Evolutionary conservation across 805 yeast genomes (phyloP).

Genomic region (Barnettozyma vustinii): DNA sequence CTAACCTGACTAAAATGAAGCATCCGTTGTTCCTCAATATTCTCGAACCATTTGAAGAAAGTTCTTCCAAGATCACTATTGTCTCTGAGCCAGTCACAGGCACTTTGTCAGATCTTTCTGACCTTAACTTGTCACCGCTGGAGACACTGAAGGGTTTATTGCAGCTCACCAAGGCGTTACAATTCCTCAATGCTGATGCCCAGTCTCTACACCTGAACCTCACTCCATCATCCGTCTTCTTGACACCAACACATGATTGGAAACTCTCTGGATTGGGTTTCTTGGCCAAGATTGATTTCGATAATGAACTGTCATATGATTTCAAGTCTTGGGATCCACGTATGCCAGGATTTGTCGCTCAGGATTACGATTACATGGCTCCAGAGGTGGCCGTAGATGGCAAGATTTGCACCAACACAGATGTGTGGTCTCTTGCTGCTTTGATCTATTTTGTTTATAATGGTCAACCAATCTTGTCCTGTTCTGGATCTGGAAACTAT

Average conservation of each 20-base stretch:
- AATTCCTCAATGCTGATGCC: slow-evolving; percentile 76
- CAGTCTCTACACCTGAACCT: slow-evolving; percentile 71
- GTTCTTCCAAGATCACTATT: slow-evolving; percentile 68
- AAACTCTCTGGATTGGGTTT: slow-evolving; percentile 74
- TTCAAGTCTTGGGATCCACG: slow-evolving; percentile 71
- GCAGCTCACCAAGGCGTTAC: slow-evolving; percentile 71
- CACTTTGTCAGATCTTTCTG: slow-evolving; percentile 40
- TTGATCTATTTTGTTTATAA: slow-evolving; percentile 61
- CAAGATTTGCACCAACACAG: slow-evolving; percentile 61
- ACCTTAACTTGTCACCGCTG: slow-evolving; percentile 35
- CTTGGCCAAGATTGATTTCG: slow-evolving; percentile 36
- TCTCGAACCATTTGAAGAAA: slow-evolving; percentile 86
- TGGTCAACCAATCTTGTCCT: slow-evolving; percentile 39
- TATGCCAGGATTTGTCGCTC: slow-evolving; percentile 64
- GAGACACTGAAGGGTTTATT: slow-evolving; percentile 78
- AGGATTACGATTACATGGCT: slow-evolving; percentile 70
- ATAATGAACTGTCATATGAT: slow-evolving; percentile 48
- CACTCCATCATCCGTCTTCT: slow-evolving; percentile 69
- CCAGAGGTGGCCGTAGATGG: slow-evolving; percentile 77
- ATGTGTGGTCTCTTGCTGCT: slow-evolving; percentile 80
- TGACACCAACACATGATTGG: slow-evolving; percentile 91
- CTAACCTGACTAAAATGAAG: slow-evolving; percentile 70
- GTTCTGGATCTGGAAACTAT: slow-evolving; percentile 52
- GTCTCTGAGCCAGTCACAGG: slow-evolving; percentile 77
- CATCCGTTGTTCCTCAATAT: slow-evolving; percentile 86